Percentiles rank a stretch among this genome's conserved stretches.
Evolutionary conservation across 345 rosid genomes (phyloP).

Genomic region (Bruguiera parviflora): DNA sequence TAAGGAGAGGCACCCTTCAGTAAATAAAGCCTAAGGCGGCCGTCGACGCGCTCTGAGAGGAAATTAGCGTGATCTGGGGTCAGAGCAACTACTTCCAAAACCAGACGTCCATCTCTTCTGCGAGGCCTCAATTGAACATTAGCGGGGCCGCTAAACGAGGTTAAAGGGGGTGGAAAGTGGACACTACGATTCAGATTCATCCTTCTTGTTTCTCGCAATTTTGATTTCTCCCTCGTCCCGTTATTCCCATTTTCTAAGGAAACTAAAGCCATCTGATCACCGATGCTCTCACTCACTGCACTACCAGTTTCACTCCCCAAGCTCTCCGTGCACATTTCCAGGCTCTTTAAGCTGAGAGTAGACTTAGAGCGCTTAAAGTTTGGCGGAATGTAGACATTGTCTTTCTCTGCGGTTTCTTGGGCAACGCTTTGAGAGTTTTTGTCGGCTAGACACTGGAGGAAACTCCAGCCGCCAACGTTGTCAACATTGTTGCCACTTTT

Average conservation of each 20-base stretch:
- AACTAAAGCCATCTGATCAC: constrained; percentile 5
- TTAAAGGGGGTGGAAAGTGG: constrained; percentile 28
- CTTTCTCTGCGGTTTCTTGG: not conserved
- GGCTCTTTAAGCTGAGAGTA: constrained; percentile 15
- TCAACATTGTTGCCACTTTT: constrained; percentile 12
- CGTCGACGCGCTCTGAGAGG: constrained; percentile 20
- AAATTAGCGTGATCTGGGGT: constrained; percentile 7
- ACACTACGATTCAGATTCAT: not conserved
- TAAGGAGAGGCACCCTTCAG: not conserved
- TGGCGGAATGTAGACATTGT: constrained; percentile 14
- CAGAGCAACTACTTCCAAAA: constrained; percentile 21
- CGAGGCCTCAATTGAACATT: constrained; percentile 20
- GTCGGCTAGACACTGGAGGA: constrained; percentile 16
- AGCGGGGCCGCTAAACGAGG: constrained; percentile 17
- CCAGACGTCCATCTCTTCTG: constrained; percentile 24
- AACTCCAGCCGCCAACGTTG: constrained; percentile 23
- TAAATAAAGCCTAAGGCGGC: constrained; percentile 24
- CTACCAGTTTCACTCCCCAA: constrained; percentile 30
- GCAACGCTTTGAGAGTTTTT: not conserved
- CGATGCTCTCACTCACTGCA: constrained; percentile 13
- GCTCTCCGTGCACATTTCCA: constrained; percentile 30
- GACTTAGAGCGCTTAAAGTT: constrained; percentile 12
- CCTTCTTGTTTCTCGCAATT: not conserved
- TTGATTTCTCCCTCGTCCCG: not conserved
- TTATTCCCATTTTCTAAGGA: not conserved